phyloP scores from a whole-genome alignment of 192 early-diverging fungal species.

The Coemansia sp. region DNA sequence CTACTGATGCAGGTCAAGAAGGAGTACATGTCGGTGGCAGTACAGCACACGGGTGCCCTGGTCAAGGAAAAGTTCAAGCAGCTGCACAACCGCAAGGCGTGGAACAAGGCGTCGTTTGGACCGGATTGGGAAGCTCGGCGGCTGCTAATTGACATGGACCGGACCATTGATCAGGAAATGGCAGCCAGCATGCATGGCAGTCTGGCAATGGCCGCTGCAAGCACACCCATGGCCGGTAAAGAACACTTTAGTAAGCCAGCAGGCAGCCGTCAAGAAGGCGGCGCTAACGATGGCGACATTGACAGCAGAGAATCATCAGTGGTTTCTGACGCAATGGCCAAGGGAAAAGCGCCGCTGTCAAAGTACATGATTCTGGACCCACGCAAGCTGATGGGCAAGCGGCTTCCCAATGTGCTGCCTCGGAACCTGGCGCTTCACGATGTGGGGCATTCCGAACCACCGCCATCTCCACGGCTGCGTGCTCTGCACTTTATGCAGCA shows the following conservation, averaged over 20 bases:
- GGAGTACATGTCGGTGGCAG: constrained; percentile 51
- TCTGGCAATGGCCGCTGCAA: not conserved
- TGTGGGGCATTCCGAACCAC: constrained; percentile 12
- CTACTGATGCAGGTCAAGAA: constrained; percentile 54
- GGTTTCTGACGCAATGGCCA: constrained; percentile 4
- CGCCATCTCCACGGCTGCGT: constrained; percentile 4
- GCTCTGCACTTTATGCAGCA: not conserved
- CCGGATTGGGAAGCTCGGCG: constrained; percentile 48
- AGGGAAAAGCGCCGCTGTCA: constrained; percentile 33
- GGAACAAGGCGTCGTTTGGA: constrained; percentile 50
- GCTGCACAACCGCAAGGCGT: constrained; percentile 52
- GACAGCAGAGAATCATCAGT: constrained; percentile 1
- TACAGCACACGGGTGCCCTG: constrained; percentile 54
- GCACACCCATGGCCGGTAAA: too few species aligned
- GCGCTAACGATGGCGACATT: not conserved
- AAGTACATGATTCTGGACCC: constrained; percentile 55
- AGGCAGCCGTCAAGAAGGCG: not conserved
- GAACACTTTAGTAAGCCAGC: too few species aligned
- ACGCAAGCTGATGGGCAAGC: constrained; percentile 52
- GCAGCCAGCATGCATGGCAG: constrained; percentile 12
- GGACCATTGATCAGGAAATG: constrained; percentile 38
- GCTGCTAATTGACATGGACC: constrained; percentile 48
- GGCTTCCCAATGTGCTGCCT: constrained; percentile 35
- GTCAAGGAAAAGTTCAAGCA: constrained; percentile 55
- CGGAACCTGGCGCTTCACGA: constrained; percentile 9